Base-by-base conservation (phyloP, 2,329 filamentous ascomycete genomes). In the Penicillium sp. region DNA sequence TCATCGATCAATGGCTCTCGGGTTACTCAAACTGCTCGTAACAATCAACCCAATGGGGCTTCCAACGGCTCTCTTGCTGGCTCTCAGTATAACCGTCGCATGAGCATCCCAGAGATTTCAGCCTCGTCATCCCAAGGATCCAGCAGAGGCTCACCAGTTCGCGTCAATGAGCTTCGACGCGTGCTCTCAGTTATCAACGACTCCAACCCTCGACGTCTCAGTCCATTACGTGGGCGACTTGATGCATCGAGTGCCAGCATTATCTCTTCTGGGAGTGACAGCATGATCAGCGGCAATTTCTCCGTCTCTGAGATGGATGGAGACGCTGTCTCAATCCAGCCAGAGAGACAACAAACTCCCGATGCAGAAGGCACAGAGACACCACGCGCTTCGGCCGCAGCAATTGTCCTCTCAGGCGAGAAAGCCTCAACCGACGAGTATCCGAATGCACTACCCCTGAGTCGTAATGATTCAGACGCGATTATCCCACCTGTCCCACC, bases 1-100 rank as follows among this genome's bases (percentile, higher is more conserved):
- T 83, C 84, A 11, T 96, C 91, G 4, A 76, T 95, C 51, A 89
- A 79, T 50, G 91, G 90, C 19, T 95, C 91, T 2, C 85, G 84
- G 59, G 80, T 83, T 1, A 89, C 84, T 11, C 50, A 66, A 45
- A 61, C 57, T 11, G 53, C 64, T 42, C 69, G 70, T 55, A 65
- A 60, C 54, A 55, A 63, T 14, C 65, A 70, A 43, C 34, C 58
- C 39, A 71, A 73, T 47, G 70, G 64, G 13, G 61, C 61, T n/a
- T 61, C 63, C 6, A 68, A 66, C 44, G 66, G 62, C 43, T 74
- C 73, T 5, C 64, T 66, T 16, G 66, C 66, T 39, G 66, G 61
- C 11, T 67, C 67, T 1, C 67, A 68, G 14, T 66, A 68, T 19
- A 53, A 67, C 49, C 68, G 71, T 34, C 72, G 70, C 41, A 62